These are phyloP conservation scores for Fonsecaea nubica DNA, from an alignment of 2,329 filamentous ascomycete genomes.

Conservation along the genomic window DNA sequence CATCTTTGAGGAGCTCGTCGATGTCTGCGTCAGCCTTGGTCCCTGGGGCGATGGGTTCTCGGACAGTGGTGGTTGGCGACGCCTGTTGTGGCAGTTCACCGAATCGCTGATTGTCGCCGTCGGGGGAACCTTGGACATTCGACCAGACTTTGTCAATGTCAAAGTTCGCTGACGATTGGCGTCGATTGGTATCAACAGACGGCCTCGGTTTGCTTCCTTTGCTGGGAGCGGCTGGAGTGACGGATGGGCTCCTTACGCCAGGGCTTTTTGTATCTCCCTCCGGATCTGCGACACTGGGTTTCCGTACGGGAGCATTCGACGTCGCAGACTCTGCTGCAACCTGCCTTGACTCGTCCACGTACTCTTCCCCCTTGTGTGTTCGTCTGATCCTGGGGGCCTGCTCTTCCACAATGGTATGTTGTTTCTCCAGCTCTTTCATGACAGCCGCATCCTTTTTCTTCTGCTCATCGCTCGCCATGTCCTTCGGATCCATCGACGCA, in stretches of 20 bases:
- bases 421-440: slow-evolving; percentile 62
- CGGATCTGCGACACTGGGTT: slow-evolving; percentile 34
- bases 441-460: slow-evolving; percentile 68
- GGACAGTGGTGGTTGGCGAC: slow-evolving; percentile 45
- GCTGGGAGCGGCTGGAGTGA: slow-evolving; percentile 9
- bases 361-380: slow-evolving; percentile 94
- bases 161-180: slow-evolving; percentile 67
- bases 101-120: slow-evolving; percentile 47
- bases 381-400: slow-evolving; percentile 79
- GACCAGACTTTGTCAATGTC: slow-evolving; percentile 87
- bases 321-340: slow-evolving; percentile 56
- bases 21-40: slow-evolving; percentile 79
- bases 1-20: slow-evolving; percentile 82
- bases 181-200: slow-evolving; percentile 54
- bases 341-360: slow-evolving; percentile 76
- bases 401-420: slow-evolving; percentile 75
- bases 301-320: slow-evolving; percentile 53
- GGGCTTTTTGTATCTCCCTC: slow-evolving; percentile 48
- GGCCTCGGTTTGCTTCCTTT: slow-evolving; percentile 40
- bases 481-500: slow-evolving; percentile 85
- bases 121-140: slow-evolving; percentile 65
- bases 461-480: slow-evolving; percentile 90
- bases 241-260: slow-evolving; percentile 33
- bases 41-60: slow-evolving; percentile 53
- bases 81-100: slow-evolving; percentile 54